phyloP scores from a whole-genome alignment of 331 rosid genomes.

The Pyrus hybrid region DNA sequence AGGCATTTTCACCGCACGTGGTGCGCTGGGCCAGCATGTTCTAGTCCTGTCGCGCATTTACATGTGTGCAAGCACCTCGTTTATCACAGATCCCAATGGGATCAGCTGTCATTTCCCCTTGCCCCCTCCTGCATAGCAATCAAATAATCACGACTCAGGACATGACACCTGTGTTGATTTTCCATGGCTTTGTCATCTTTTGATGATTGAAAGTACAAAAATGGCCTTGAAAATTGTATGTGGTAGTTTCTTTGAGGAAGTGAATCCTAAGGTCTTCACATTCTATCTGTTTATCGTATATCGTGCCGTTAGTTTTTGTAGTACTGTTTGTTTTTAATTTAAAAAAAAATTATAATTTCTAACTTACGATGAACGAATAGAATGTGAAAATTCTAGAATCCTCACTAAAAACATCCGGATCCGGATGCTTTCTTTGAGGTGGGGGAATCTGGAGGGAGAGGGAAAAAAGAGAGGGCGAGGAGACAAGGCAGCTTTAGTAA shows the following conservation, averaged over 20 bases:
- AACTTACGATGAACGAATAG: too few relatives aligned
- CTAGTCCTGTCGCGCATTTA: constrained; percentile 60
- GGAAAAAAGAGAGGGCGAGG: constrained; percentile 7
- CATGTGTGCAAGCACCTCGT: constrained; percentile 55
- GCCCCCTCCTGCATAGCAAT: constrained; percentile 33
- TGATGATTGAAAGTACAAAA: constrained; percentile 15
- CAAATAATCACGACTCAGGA: constrained; percentile 24
- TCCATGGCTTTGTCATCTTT: constrained; percentile 12
- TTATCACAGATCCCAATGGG: constrained; percentile 40
- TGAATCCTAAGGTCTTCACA: too few relatives aligned
- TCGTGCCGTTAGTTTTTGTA: too few relatives aligned
- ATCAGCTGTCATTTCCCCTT: constrained; percentile 27
- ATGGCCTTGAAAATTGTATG: constrained; percentile 1
- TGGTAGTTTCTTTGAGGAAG: too few relatives aligned
- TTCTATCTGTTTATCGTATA: too few relatives aligned
- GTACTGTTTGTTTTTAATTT: too few relatives aligned
- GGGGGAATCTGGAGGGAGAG: not conserved
- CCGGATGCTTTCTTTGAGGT: constrained; percentile 2
- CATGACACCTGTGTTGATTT: constrained; percentile 17
- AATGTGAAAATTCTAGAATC: too few relatives aligned
- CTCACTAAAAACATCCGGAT: too few relatives aligned
- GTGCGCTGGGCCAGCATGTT: constrained; percentile 45
- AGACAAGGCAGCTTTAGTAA: constrained; percentile 62
- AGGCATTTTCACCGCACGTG: constrained; percentile 57
- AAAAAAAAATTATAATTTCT: too few relatives aligned